Evolutionary conservation across 805 yeast species (phyloP).

Genomic region (Teunomyces pallodes): DNA sequence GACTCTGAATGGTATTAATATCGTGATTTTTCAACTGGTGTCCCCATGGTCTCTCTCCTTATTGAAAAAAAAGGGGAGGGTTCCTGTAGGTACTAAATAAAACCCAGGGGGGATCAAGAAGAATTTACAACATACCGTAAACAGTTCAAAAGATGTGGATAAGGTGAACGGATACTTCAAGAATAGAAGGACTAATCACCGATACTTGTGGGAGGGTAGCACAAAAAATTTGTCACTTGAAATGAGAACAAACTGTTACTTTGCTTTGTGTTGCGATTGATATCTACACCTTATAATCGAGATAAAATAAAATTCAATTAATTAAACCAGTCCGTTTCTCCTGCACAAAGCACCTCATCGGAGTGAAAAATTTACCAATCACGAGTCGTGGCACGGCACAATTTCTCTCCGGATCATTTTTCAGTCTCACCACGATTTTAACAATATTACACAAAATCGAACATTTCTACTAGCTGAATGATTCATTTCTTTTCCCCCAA

Average conservation of each 20-base stretch:
- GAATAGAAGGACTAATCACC: background rate
- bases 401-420: background rate
- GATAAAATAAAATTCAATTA: background rate
- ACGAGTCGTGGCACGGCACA: background rate
- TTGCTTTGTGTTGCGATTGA: background rate
- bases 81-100: background rate
- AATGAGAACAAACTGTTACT: background rate
- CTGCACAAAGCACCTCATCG: background rate
- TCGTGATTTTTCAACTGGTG: slow-evolving; percentile 1
- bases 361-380: slow-evolving; percentile 3
- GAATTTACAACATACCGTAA: slow-evolving; percentile 3
- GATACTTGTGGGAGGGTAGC: too few relatives aligned
- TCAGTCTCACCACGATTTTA: background rate
- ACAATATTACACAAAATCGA: background rate
- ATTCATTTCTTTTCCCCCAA: too few relatives aligned
- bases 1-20: slow-evolving; percentile 1
- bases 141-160: background rate
- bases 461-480: background rate
- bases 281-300: background rate
- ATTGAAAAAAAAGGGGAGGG: background rate
- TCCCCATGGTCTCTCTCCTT: background rate
- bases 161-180: background rate
- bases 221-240: background rate
- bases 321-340: background rate
- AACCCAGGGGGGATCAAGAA: background rate